Evolutionary conservation across 2,329 filamentous ascomycete genomes (phyloP), one percentile per base, ranked within the genome.

Genomic region (Aspergillus fischeri): DNA sequence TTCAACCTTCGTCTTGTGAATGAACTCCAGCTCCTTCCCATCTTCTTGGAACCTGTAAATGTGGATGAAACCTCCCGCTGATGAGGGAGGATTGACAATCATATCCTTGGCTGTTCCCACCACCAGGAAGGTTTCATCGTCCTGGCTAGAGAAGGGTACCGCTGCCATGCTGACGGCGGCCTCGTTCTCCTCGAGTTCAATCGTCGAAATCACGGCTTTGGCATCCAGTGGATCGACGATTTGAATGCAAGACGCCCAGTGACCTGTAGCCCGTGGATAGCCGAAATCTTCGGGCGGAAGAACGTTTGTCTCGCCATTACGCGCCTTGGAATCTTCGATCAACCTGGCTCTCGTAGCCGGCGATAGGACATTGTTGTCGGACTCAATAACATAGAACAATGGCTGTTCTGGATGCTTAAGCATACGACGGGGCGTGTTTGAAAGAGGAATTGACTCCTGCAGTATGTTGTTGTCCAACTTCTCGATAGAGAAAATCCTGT

Each of bases 201-300:
- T 80, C 0, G 86, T 92, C 62, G 90, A 87, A 4, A 94, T 73
- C 1, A 96, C 87, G 3, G 78, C 75, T 67, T 94, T 92, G 51
- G 89, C 84, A 17, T 80, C 83, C 2, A 93, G 72, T 0, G 94
- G 92, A 68, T 99, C 94, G 20, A 99, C 83, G 21, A 97, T 84
- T 67, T 91, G 92, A 63, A 99, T 92, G 73, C 92, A 97, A 9
- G 93, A 97, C 44, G 94, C 91, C 94, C 94, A 99, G 63, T 93
- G 89, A 21, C 90, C 89, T 58, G 84, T 86, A 25, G 86, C 92
- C 56, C 87, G 86, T 9, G 94, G 90, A 67, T 97, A 91, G 1
- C 94, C 94, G 70, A 99, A 97, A 4, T 96, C 90, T 63, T 88
- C 85, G 1, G 91, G 85, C 0, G 90, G 86, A 2, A 94, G 80